Conservation (phyloP, 2,329 filamentous ascomycete genomes). For the Fusarium vanettenii region DNA sequence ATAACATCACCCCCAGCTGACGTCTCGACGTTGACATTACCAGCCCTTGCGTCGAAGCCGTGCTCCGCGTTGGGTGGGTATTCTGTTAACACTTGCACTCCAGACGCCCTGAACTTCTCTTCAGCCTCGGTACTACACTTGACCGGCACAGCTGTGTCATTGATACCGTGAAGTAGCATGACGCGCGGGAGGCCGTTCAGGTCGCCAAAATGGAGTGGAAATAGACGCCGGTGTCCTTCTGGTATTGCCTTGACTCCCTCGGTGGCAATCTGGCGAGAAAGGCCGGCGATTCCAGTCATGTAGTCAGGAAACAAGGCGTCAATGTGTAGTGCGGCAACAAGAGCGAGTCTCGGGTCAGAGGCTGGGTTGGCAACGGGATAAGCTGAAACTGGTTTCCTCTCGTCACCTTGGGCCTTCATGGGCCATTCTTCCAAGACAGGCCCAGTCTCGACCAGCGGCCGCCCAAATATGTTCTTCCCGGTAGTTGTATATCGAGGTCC, state of each 20-base stretch:
- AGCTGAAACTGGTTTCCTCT: conserved; percentile 12
- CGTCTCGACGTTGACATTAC: conserved; percentile 25
- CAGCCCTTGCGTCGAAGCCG: conserved; percentile 26
- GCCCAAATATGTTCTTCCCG: conserved; percentile 23
- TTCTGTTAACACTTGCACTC: conserved; percentile 13
- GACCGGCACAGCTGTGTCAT: conserved; percentile 34
- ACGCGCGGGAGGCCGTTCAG: conserved; percentile 21
- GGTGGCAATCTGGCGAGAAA: conserved; percentile 12
- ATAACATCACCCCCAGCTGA: neutral
- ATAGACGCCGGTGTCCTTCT: conserved; percentile 14
- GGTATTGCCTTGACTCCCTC: conserved; percentile 21
- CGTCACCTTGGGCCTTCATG: neutral
- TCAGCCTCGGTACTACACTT: conserved; percentile 28
- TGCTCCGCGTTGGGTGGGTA: conserved; percentile 35
- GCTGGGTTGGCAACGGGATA: neutral
- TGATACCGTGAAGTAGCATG: conserved; percentile 29
- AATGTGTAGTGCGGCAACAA: conserved; percentile 30
- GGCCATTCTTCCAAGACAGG: conserved; percentile 20
- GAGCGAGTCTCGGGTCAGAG: neutral
- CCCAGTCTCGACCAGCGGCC: conserved; percentile 4
- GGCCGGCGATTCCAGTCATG: conserved; percentile 25
- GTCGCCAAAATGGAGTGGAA: conserved; percentile 25
- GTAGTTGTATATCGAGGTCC: conserved; percentile 23
- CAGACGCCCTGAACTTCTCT: conserved; percentile 21
- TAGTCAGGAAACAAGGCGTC: conserved; percentile 36